These are phyloP conservation scores for Fusarium stilboides DNA, from an alignment of 2,329 filamentous ascomycete genomes.

Conservation along the genomic window DNA sequence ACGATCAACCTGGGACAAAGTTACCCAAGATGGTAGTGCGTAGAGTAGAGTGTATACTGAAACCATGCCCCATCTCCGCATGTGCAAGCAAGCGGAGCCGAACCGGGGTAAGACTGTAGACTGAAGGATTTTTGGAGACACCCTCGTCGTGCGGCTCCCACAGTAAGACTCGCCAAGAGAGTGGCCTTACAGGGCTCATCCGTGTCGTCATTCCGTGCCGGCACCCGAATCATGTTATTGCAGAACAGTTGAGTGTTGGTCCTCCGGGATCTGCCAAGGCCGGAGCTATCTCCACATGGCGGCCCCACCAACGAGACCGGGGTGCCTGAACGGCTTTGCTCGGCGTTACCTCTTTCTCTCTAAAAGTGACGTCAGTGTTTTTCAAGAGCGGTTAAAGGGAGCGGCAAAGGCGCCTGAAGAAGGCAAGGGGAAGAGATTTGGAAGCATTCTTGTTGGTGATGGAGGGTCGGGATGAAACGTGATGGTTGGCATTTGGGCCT, in stretches of 20 bases:
- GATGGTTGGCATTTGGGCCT: not conserved
- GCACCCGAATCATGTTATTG: slow-evolving; percentile 30
- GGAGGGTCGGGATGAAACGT: slow-evolving; percentile 25
- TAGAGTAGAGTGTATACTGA: not conserved
- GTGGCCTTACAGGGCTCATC: slow-evolving; percentile 20
- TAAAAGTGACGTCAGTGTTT: slow-evolving; percentile 37
- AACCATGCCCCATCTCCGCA: slow-evolving; percentile 9
- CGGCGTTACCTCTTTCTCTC: slow-evolving; percentile 39
- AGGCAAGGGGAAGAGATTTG: not conserved
- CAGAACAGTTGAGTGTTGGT: not conserved
- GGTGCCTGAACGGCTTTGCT: slow-evolving; percentile 26
- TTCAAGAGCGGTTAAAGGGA: not conserved
- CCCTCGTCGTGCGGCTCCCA: slow-evolving; percentile 30
- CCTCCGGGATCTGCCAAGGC: slow-evolving; percentile 45
- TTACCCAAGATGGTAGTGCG: slow-evolving; percentile 22
- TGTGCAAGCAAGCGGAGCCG: slow-evolving; percentile 19
- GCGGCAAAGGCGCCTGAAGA: slow-evolving; percentile 33
- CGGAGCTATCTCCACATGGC: slow-evolving; percentile 20
- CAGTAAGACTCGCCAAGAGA: not conserved
- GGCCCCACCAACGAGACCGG: slow-evolving; percentile 17
- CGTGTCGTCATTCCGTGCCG: slow-evolving; percentile 46
- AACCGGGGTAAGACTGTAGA: not conserved
- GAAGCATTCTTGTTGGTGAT: not conserved
- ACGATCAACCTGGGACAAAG: slow-evolving; percentile 42
- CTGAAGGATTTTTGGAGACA: slow-evolving; percentile 7